Base-by-base conservation (phyloP, 345 rosid genomes). In the Balakata baccata region DNA sequence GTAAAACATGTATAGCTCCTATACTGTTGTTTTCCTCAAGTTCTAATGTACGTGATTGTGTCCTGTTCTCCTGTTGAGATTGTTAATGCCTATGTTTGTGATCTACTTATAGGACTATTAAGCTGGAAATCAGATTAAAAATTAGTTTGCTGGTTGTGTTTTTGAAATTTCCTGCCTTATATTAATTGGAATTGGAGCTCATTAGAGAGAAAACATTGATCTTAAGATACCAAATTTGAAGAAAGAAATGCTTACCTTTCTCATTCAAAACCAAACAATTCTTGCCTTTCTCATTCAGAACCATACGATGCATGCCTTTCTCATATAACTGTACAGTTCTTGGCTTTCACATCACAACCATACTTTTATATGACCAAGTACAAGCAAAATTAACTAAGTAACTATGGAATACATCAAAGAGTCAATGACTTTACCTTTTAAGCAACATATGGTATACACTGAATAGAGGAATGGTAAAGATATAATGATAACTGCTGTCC, bases 41-140 rank as follows among this genome's bases (percentile, higher is more conserved):
- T 20, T 66, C 29, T 72, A 18, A 12, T 49, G 11, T 50, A 59
- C 66, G 23, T 71, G 74, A 71, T 46, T 29, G 8, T 29, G 16
- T 49, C 20, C 57, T 7, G 20, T 47, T 49, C 68, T 63, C 2
- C 11, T 6, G 22, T 12, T 51, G 60, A 45, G 51, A 12, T 29
- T 58, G 62, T 29, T 58, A 58, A 23, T 22, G 62, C 16, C 16
- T 11, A 58, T 58, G 62, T 58, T 22, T 58, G 34, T 37, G 37
- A 22, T 58, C 62, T 58, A n/a, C 13, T 58, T 23, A 22, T 58
- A 11, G 37, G 37, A 58, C 62, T 22, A 58, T 22, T 58, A 22
- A 58, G 37, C 37, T 22, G 62, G 37, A 54, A 20, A 18, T 1
- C 23, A 0, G 18, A 7, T 54, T 54, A 5, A 43, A 54, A 54